phyloP scores from a whole-genome alignment of 1,284 basidiomycete genomes.

The Exsudoporus floridanus region DNA sequence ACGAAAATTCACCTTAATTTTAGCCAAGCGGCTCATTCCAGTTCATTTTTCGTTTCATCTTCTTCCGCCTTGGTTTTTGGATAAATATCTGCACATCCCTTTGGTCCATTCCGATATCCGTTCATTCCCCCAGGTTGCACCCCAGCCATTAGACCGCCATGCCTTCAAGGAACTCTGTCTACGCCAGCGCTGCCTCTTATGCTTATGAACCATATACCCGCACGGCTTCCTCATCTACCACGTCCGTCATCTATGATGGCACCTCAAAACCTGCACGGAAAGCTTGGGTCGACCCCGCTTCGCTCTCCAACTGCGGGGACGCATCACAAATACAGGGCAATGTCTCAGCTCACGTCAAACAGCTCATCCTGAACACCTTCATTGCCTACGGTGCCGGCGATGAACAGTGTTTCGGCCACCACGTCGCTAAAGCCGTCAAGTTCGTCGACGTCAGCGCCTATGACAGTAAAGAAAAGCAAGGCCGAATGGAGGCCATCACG shows the following conservation, averaged over 20 bases:
- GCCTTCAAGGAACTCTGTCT: slow-evolving; percentile 31
- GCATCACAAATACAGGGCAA: slow-evolving; percentile 58
- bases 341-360: slow-evolving; percentile 58
- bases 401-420: slow-evolving; percentile 56
- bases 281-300: slow-evolving; percentile 62
- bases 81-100: slow-evolving; percentile 30
- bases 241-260: slow-evolving; percentile 24
- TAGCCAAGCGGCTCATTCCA: slow-evolving; percentile 22
- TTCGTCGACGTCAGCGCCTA: slow-evolving; percentile 58
- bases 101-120: slow-evolving; percentile 5
- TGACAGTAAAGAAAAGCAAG: slow-evolving; percentile 44
- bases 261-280: slow-evolving; percentile 30
- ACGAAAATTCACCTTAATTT: slow-evolving; percentile 31
- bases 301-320: slow-evolving; percentile 55
- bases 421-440: slow-evolving; percentile 55
- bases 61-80: slow-evolving; percentile 11
- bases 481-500: slow-evolving; percentile 54
- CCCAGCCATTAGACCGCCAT: slow-evolving; percentile 11
- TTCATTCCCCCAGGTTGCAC: not conserved
- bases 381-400: slow-evolving; percentile 64
- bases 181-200: slow-evolving; percentile 30
- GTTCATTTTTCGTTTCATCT: slow-evolving; percentile 17
- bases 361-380: slow-evolving; percentile 63
- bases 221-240: slow-evolving; percentile 19
- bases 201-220: slow-evolving; percentile 30